A percentile compares a stretch with the other conserved stretches of the same genome.
These are phyloP conservation scores for Lactarius evosmus DNA, from an alignment of 768 basidiomycete genomes.

Conservation along the genomic window DNA sequence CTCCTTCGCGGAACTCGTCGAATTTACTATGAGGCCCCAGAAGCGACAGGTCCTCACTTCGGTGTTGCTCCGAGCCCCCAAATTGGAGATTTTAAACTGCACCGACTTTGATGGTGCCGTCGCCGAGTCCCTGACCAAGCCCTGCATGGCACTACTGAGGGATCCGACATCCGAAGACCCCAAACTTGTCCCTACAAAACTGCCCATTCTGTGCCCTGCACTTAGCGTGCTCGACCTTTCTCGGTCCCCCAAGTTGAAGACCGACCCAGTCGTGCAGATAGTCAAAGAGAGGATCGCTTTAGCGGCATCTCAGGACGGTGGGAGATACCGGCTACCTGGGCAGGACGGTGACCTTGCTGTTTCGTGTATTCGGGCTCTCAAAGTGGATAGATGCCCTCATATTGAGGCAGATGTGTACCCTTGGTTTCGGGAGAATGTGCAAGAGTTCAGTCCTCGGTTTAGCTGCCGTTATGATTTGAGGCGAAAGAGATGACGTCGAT, in stretches of 20 bases:
- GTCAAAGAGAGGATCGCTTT: constrained; percentile 18
- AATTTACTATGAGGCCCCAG: constrained; percentile 13
- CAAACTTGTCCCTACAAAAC: neutral
- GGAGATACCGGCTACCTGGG: constrained; percentile 9
- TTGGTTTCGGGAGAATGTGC: constrained; percentile 23
- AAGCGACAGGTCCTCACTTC: neutral
- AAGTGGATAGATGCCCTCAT: constrained; percentile 19
- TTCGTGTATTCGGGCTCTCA: constrained; percentile 12
- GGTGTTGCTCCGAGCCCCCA: too few relatives aligned
- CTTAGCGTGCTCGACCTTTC: constrained; percentile 22
- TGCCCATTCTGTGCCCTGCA: constrained; percentile 23
- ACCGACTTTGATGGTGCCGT: constrained; percentile 5
- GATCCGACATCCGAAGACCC: neutral
- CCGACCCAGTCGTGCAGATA: constrained; percentile 23
- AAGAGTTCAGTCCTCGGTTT: too few relatives aligned
- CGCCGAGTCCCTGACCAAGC: constrained; percentile 10
- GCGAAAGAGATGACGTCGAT: too few relatives aligned
- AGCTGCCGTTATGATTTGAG: constrained; percentile 26
- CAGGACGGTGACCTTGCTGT: constrained; percentile 8
- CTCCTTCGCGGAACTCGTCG: constrained; percentile 16
- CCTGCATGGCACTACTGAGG: neutral
- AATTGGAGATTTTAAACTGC: constrained; percentile 15
- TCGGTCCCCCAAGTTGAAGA: constrained; percentile 7
- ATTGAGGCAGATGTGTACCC: constrained; percentile 25
- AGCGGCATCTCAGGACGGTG: too few relatives aligned